Conservation (phyloP, 2,329 filamentous ascomycete genomes). For the Monosporascus ibericus region DNA sequence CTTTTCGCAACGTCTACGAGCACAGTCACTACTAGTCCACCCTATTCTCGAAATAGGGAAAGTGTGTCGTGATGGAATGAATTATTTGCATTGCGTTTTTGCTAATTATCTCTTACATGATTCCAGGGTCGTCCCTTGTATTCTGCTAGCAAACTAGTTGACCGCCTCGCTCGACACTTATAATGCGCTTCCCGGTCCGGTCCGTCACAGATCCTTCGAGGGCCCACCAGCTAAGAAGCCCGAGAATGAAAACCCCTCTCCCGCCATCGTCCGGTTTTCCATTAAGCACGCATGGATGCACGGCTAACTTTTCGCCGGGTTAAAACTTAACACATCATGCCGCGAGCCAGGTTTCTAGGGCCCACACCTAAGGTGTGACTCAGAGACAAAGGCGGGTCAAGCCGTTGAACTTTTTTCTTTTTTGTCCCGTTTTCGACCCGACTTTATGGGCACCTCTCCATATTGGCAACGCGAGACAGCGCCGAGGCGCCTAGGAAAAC, state of each 20-base stretch:
- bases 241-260: no score
- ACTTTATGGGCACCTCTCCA: constrained; percentile 54
- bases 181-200: neutral
- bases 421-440: constrained; percentile 10
- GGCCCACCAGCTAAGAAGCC: no score
- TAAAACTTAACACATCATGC: neutral
- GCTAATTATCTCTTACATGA: no score
- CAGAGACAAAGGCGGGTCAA: constrained; percentile 24
- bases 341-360: constrained; percentile 3
- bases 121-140: no score
- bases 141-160: neutral
- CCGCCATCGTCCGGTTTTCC: no score
- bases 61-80: no score
- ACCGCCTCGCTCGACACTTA: neutral
- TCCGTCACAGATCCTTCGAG: neutral
- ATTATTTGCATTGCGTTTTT: no score
- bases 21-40: no score
- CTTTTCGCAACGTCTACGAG: no score
- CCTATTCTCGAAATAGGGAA: no score
- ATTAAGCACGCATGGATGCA: no score
- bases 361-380: constrained; percentile 1
- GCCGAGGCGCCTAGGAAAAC: constrained; percentile 3
- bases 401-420: constrained; percentile 39
- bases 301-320: no score
- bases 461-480: constrained; percentile 42